Evolutionary conservation across 208 protist genomes (phyloP), one percentile per base, ranked within the genome.

Genomic region (Trypanosoma theileri): DNA sequence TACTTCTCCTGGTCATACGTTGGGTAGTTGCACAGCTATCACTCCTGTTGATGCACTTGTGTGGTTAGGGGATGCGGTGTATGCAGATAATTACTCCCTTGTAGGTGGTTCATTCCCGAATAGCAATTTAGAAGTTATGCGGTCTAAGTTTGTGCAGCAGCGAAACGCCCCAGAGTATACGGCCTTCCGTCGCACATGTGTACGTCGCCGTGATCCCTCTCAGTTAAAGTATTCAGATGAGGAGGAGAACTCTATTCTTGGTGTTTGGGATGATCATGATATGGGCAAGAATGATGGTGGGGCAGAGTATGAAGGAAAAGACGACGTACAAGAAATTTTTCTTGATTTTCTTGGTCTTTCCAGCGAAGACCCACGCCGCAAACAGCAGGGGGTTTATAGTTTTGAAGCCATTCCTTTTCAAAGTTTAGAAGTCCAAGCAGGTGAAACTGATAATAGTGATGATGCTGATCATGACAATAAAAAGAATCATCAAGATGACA

Each of bases 211-310:
- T 52, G 24, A 31, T 41, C 0, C 59, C 13, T 40, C 57, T 17
- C 12, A 22, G 31, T 28, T 41, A 44, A 11, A 31, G 17, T 16
- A 44, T 26, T 24, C 35, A 21, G 55, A 35, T 50, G 11, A 35
- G 19, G 54, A 51, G 17, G 16, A 57, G 40, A 56, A 35, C 75
- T 50, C 76, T 85, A 65, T 94, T 53, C 51, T 83, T 8, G 91
- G 88, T 45, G 85, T 83, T 13, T 96, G 91, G 91, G 91, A 96
- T 55, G 91, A 96, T 66, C 91, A 96, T 75, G 91, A 96, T 62
- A 89, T 92, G 78, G 87, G 86, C 24, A 80, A 86, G 67, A 96
- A 96, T 71, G 86, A 96, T 61, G 91, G 80, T 8, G 91, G 89
- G 19, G 71, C 58, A 14, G 87, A 95, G 48, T 91, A 88, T 61